phyloP scores from a whole-genome alignment of 148 eudicot genomes.

The Rhododendron griersonianum region DNA sequence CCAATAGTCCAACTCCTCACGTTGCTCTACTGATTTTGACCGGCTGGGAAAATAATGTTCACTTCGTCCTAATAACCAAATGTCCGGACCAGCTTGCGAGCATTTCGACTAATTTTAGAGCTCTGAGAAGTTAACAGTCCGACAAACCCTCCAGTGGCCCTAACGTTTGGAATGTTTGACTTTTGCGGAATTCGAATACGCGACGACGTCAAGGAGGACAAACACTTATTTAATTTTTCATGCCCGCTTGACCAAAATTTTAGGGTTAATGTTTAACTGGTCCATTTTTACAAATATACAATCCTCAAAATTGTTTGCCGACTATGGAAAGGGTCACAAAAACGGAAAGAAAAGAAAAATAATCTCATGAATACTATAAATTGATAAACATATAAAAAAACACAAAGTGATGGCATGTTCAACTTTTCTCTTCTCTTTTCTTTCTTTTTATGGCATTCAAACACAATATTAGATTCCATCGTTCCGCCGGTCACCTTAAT shows the following conservation, averaged over 20 bases:
- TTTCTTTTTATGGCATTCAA: neutral
- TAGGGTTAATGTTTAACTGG: neutral
- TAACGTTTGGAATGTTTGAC: too few species aligned
- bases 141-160: too few species aligned
- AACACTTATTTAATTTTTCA: too few species aligned
- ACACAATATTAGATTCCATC: neutral
- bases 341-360: neutral
- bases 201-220: accelerated
- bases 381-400: neutral
- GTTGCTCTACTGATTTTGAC: neutral
- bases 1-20: neutral
- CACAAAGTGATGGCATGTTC: neutral
- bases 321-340: neutral
- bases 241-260: too few species aligned
- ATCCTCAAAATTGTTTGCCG: neutral
- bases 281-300: neutral
- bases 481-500: neutral
- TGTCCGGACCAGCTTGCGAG: too few species aligned
- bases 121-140: too few species aligned
- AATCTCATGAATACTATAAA: neutral
- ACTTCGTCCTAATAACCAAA: too few species aligned
- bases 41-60: neutral
- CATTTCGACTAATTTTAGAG: too few species aligned
- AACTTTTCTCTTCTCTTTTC: neutral
- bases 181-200: neutral